These are phyloP conservation scores for Larix sibirica DNA, from an alignment of 83 land plant species.

Conservation along the genomic window DNA sequence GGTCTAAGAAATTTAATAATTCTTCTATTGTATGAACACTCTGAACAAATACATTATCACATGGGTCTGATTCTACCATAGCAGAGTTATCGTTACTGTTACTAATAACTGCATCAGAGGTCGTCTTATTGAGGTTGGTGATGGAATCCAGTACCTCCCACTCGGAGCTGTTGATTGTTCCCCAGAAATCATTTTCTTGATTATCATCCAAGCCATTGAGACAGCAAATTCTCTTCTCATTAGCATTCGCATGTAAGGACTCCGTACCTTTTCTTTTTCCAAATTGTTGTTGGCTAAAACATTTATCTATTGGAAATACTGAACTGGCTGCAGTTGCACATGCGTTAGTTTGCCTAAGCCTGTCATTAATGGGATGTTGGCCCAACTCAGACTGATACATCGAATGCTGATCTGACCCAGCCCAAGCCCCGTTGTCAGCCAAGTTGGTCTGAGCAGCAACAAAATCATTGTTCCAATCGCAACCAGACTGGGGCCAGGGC, in stretches of 20 bases:
- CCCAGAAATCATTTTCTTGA: slow-evolving; percentile 14
- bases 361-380: not conserved
- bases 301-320: not conserved
- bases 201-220: not conserved
- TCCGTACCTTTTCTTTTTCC: slow-evolving; percentile 6
- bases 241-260: not conserved
- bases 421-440: too few relatives aligned
- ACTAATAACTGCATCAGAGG: not conserved
- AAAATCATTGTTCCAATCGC: too few relatives aligned
- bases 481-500: too few relatives aligned
- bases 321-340: not conserved
- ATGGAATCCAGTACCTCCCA: slow-evolving; percentile 1
- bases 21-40: slow-evolving; percentile 51
- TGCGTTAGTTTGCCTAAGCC: not conserved
- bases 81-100: not conserved
- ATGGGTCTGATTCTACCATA: slow-evolving; percentile 23
- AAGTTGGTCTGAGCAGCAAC: too few relatives aligned
- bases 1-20: slow-evolving; percentile 49
- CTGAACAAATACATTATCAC: slow-evolving; percentile 53
- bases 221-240: slow-evolving; percentile 1
- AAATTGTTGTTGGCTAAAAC: not conserved
- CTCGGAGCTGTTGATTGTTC: slow-evolving; percentile 8
- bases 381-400: not conserved
- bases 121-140: not conserved
- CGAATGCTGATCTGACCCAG: not conserved